These are phyloP conservation scores for Hymenochaete sp. DNA, from an alignment of 1,284 basidiomycete species.

Conservation along the genomic window DNA sequence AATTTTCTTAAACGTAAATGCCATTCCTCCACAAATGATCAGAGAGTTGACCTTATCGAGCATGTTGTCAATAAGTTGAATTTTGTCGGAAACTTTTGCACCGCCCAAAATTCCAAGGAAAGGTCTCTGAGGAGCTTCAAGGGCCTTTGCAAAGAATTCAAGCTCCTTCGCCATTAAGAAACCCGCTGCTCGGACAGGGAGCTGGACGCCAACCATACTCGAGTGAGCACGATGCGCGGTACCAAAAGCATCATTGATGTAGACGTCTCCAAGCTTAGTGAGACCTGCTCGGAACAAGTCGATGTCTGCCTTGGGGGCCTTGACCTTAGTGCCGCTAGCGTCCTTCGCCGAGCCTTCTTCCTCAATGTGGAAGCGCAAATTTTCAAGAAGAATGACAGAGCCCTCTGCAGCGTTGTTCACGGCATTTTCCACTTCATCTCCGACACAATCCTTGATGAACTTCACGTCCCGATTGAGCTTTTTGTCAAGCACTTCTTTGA, in stretches of 20 bases:
- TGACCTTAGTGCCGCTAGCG: constrained; percentile 86
- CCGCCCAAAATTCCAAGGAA: constrained; percentile 99
- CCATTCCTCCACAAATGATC: constrained; percentile 98
- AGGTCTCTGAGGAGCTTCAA: constrained; percentile 89
- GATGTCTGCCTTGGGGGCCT: constrained; percentile 81
- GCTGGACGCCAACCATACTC: constrained; percentile 94
- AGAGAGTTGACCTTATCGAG: constrained; percentile 97
- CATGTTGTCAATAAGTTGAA: constrained; percentile 98
- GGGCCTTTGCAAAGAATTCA: constrained; percentile 96
- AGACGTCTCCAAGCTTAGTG: constrained; percentile 92
- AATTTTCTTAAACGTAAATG: constrained; percentile 98
- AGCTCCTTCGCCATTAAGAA: constrained; percentile 99
- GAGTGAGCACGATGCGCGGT: constrained; percentile 98
- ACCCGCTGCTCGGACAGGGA: constrained; percentile 89
- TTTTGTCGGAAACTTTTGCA: constrained; percentile 99
- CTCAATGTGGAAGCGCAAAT: constrained; percentile 97
- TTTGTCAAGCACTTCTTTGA: constrained; percentile 67
- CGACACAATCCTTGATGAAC: constrained; percentile 86
- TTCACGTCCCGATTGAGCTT: constrained; percentile 65
- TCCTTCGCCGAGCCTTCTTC: constrained; percentile 95
- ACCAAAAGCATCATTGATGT: constrained; percentile 98
- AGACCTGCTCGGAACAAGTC: constrained; percentile 80
- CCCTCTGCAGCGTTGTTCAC: constrained; percentile 68
- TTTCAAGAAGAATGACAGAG: constrained; percentile 90
- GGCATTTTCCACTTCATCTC: constrained; percentile 72